Evolutionary conservation across 176 grass and related monocot species (phyloP).

Genomic region (Ampelocalamus luodianensis): DNA sequence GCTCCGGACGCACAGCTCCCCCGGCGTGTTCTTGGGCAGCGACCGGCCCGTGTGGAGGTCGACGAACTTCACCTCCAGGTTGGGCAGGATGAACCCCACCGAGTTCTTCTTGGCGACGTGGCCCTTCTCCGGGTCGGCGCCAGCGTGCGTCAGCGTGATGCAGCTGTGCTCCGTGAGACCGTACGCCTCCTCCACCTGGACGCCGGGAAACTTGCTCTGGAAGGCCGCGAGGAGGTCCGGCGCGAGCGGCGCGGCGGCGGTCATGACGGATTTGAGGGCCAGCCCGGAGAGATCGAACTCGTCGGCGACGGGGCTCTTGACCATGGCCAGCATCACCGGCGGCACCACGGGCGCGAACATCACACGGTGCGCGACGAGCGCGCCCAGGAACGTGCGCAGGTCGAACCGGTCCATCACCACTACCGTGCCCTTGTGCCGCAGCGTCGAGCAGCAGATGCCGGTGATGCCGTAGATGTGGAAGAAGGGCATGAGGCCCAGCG

Average conservation of each 20-base stretch:
- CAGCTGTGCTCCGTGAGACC: conserved; percentile 60
- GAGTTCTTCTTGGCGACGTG: conserved; percentile 71
- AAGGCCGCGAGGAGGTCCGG: conserved; percentile 70
- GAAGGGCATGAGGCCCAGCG: conserved; percentile 78
- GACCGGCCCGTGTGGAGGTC: conserved; percentile 67
- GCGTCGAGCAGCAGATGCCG: conserved; percentile 74
- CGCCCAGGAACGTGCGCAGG: conserved; percentile 57
- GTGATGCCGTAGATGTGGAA: conserved; percentile 96
- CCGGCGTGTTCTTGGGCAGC: conserved; percentile 68
- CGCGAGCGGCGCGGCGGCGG: conserved; percentile 73
- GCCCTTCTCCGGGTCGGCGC: conserved; percentile 39
- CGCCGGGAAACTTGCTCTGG: conserved; percentile 59
- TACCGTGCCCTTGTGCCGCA: conserved; percentile 86
- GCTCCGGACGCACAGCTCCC: conserved; percentile 83
- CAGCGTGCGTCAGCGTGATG: conserved; percentile 81
- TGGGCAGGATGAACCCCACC: conserved; percentile 86
- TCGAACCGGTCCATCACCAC: conserved; percentile 92
- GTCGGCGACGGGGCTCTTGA: conserved; percentile 58
- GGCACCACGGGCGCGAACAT: conserved; percentile 80
- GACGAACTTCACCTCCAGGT: conserved; percentile 91
- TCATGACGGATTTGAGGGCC: conserved; percentile 75
- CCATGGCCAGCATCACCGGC: conserved; percentile 85
- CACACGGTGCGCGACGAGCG: conserved; percentile 65
- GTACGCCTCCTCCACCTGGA: no score
- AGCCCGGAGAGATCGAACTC: conserved; percentile 60